Conservation (phyloP, 179 eudicot genomes). For the Gypsophila paniculata region DNA sequence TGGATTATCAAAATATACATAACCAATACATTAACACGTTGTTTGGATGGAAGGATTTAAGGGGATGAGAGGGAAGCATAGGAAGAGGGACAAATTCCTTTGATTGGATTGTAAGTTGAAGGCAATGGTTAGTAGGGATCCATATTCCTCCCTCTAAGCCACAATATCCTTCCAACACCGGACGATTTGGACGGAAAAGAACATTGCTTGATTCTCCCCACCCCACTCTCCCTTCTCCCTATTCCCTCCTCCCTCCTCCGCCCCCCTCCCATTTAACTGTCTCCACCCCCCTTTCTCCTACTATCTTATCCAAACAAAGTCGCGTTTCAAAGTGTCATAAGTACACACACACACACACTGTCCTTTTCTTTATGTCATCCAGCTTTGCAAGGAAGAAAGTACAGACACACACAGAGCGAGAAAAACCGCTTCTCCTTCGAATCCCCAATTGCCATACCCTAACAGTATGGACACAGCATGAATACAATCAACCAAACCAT, state of each 20-base stretch:
- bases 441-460: background rate
- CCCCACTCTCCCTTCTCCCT: no score
- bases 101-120: background rate
- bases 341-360: background rate
- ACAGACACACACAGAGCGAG: no score
- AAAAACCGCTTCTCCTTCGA: background rate
- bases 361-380: background rate
- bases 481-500: slow-evolving; percentile 11
- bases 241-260: no score
- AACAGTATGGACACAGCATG: background rate
- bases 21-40: background rate
- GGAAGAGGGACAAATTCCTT: background rate
- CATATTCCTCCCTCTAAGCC: background rate
- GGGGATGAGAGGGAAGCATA: no score
- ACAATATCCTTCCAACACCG: background rate
- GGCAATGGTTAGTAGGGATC: background rate
- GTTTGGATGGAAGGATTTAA: background rate
- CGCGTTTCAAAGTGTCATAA: no score
- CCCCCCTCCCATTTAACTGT: background rate
- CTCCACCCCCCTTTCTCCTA: background rate
- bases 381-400: no score
- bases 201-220: no score
- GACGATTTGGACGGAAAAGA: background rate
- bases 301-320: background rate
- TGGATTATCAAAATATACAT: background rate